Base-by-base conservation (phyloP, 129 eudicot genomes). In the Glebionis coronaria region DNA sequence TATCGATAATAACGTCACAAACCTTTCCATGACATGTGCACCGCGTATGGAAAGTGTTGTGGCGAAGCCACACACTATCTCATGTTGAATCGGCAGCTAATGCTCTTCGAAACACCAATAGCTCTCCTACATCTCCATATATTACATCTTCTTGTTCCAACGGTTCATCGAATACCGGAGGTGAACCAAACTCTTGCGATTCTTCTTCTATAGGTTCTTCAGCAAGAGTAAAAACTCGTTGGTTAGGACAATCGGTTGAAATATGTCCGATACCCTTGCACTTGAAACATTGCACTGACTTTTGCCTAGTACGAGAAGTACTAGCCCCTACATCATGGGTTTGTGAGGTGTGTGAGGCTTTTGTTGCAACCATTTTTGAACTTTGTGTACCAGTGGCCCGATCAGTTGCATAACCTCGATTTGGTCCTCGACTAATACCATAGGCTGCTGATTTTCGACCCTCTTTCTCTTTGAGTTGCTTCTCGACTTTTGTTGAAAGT, bases 401-500 rank as follows among this genome's bases (percentile, higher is more conserved):
- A 2, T 23, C 2, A 23, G 25, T 23, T 23, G 25, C 25, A 23
- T 23, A 23, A 23, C n/a, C n/a, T n/a, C n/a, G n/a, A n/a, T n/a
- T n/a, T n/a, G n/a, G n/a, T n/a, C 2, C 1, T 23, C 51, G 13
- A 45, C 51, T 45, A 45, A 8, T 1, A 4, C 51, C 65, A 58
- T 28, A 60, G 4, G 5, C n/a, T 14, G n/a, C 1, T n/a, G 46
- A 13, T 38, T 60, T 60, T 4, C 12, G 16, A 10, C 31, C 3
- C 25, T 40, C 23, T 11, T 38, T 35, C 25, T 53, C 64, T 55
- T 59, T 58, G 16, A 27, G 45, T 38, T 74, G 61, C 15, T 46
- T 58, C 23, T 65, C 73, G 21, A 75, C 79, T 58, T 75, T 47
- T 1, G 69, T 25, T 0, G 67, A n/a, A 8, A 67, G 61, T 3